Conservation (phyloP, 306 rosid species). For the Senna siamea region DNA sequence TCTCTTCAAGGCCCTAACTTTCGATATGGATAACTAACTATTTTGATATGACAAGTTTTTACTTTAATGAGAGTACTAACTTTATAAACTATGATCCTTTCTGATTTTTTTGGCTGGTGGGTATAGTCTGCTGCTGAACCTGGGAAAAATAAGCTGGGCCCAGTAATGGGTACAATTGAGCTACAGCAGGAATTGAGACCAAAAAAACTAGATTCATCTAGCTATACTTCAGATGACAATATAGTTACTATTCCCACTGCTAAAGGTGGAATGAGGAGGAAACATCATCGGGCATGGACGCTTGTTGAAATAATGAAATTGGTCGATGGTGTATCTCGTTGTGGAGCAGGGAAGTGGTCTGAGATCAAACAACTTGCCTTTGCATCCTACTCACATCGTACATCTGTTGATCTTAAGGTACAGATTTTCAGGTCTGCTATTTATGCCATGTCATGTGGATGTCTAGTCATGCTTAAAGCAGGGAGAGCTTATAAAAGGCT, state of each 20-base stretch:
- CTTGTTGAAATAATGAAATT: slow-evolving; percentile 80
- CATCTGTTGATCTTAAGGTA: slow-evolving; percentile 97
- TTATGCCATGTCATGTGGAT: background rate
- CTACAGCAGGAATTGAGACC: slow-evolving; percentile 47
- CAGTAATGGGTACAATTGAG: slow-evolving; percentile 43
- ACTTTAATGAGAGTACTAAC: too few species aligned
- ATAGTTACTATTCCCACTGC: slow-evolving; percentile 56
- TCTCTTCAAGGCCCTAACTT: background rate
- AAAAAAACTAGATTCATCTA: slow-evolving; percentile 48
- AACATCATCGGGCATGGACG: slow-evolving; percentile 96
- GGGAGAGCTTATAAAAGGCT: background rate
- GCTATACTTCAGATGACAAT: slow-evolving; percentile 57
- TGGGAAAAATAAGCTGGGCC: slow-evolving; percentile 50
- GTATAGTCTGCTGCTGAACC: slow-evolving; percentile 55
- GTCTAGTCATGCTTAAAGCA: slow-evolving; percentile 25
- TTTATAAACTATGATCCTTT: background rate
- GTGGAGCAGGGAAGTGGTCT: slow-evolving; percentile 97
- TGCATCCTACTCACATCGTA: slow-evolving; percentile 79
- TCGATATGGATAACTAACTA: background rate
- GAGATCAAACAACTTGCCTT: slow-evolving; percentile 90
- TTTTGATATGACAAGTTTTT: slow-evolving; percentile 1
- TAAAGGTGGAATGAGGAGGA: slow-evolving; percentile 88
- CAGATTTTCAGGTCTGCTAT: slow-evolving; percentile 13
- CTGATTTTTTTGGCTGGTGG: slow-evolving; percentile 16
- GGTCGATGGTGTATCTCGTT: slow-evolving; percentile 84